Percentiles rank a stretch among this genome's conserved stretches.
These are phyloP conservation scores for Arthrobotrys musiformis DNA, from an alignment of 2,329 filamentous ascomycete genomes.

Conservation along the genomic window DNA sequence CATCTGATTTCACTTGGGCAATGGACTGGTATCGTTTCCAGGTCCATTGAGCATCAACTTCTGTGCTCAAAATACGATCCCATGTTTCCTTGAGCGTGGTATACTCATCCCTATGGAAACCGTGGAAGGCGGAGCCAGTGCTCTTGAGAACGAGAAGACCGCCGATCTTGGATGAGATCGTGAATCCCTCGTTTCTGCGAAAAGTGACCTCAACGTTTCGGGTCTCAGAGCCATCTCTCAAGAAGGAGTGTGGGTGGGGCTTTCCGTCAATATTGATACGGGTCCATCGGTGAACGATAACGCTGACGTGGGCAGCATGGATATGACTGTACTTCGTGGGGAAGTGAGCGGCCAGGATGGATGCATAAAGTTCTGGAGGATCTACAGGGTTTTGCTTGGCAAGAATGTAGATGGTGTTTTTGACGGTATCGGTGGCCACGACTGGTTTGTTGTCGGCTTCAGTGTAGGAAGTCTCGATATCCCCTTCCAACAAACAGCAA, in stretches of 20 bases:
- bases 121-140: slow-evolving; percentile 94
- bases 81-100: slow-evolving; percentile 89
- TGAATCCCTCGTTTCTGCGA: slow-evolving; percentile 75
- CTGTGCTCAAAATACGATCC: slow-evolving; percentile 95
- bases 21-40: slow-evolving; percentile 79
- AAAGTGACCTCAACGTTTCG: slow-evolving; percentile 81
- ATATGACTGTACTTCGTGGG: slow-evolving; percentile 89
- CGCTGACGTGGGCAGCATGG: slow-evolving; percentile 80
- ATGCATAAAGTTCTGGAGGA: slow-evolving; percentile 90
- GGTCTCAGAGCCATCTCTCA: slow-evolving; percentile 87
- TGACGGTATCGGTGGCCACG: slow-evolving; percentile 96
- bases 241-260: slow-evolving; percentile 94
- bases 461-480: slow-evolving; percentile 87
- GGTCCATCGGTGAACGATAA: slow-evolving; percentile 89
- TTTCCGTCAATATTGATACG: slow-evolving; percentile 87
- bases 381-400: slow-evolving; percentile 93
- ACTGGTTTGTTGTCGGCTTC: slow-evolving; percentile 92
- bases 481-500: slow-evolving; percentile 89
- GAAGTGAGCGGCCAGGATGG: slow-evolving; percentile 87
- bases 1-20: slow-evolving; percentile 73
- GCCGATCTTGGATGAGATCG: slow-evolving; percentile 79
- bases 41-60: slow-evolving; percentile 85
- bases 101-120: slow-evolving; percentile 91
- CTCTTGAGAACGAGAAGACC: slow-evolving; percentile 92
- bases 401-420: slow-evolving; percentile 95